phyloP scores from a whole-genome alignment of 1,284 basidiomycete species.

The Mycena citricolor region DNA sequence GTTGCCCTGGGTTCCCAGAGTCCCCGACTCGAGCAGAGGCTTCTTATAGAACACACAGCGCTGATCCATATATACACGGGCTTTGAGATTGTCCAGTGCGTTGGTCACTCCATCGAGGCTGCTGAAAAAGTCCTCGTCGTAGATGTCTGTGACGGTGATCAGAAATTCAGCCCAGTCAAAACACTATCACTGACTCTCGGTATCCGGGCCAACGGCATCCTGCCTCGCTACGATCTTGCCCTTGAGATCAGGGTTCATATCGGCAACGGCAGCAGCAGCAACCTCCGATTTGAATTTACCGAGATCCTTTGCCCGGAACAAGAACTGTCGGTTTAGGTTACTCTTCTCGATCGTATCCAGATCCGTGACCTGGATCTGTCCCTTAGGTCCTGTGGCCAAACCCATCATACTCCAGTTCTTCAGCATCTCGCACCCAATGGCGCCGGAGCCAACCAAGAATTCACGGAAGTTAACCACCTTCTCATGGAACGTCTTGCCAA shows the following conservation, averaged over 20 bases:
- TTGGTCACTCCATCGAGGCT: conserved; percentile 96
- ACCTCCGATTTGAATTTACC: conserved; percentile 99
- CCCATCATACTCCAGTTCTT: conserved; percentile 99
- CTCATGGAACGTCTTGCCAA: conserved; percentile 90
- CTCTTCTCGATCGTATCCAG: conserved; percentile 99
- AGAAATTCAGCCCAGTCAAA: conserved; percentile 5
- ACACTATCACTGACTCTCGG: conserved; percentile 72
- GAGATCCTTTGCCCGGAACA: conserved; percentile 96
- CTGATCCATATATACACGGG: conserved; percentile 99
- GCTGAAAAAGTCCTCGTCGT: conserved; percentile 88
- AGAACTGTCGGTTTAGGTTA: conserved; percentile 97
- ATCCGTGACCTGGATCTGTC: conserved; percentile 93
- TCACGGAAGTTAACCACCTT: conserved; percentile 91
- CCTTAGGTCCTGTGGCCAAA: conserved; percentile 79
- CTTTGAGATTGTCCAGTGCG: conserved; percentile 97
- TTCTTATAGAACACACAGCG: conserved; percentile 98
- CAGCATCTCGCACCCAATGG: conserved; percentile 99
- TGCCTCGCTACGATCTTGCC: conserved; percentile 91
- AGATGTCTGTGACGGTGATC: conserved; percentile 64
- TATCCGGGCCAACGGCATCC: conserved; percentile 91
- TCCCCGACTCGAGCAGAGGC: conserved; percentile 94
- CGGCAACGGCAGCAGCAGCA: conserved; percentile 87
- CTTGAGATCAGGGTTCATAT: conserved; percentile 94
- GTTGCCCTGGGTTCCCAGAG: conserved; percentile 97
- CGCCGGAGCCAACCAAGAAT: conserved; percentile 97